Evolutionary conservation across 2,329 filamentous ascomycete species (phyloP).

Genomic region (Trichoderma breve): DNA sequence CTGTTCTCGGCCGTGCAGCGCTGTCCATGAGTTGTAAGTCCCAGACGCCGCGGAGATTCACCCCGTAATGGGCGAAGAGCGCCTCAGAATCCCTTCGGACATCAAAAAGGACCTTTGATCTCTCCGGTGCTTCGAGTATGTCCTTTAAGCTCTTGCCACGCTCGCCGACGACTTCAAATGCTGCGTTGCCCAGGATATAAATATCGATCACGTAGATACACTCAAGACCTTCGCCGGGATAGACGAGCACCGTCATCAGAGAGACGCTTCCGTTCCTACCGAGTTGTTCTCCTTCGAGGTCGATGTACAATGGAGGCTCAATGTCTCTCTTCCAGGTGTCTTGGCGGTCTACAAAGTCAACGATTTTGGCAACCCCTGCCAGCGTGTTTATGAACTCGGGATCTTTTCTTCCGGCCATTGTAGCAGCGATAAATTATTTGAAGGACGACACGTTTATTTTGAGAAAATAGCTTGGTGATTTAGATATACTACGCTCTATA

Average conservation of each 20-base stretch:
- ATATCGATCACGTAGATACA: neutral
- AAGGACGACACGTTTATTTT: neutral
- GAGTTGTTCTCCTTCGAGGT: neutral
- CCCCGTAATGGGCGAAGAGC: neutral
- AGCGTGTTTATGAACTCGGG: neutral
- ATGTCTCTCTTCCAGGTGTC: no score
- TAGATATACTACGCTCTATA: neutral
- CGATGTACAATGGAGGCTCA: no score
- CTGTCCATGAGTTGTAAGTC: neutral
- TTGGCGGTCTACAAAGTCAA: no score
- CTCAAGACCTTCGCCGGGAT: neutral
- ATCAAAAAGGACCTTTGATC: neutral
- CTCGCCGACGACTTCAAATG: neutral
- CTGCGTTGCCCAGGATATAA: neutral
- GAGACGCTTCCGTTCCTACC: neutral
- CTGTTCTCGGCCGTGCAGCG: neutral
- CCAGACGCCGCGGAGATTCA: no score
- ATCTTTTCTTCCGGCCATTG: neutral
- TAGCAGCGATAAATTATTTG: no score
- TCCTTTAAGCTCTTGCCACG: neutral
- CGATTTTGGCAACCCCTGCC: neutral
- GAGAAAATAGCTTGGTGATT: neutral
- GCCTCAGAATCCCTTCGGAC: neutral
- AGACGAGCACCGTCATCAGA: neutral
- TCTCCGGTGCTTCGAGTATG: neutral